These are phyloP conservation scores for Telopea speciosissima DNA, from an alignment of 177 flowering plant genomes.

Conservation along the genomic window DNA sequence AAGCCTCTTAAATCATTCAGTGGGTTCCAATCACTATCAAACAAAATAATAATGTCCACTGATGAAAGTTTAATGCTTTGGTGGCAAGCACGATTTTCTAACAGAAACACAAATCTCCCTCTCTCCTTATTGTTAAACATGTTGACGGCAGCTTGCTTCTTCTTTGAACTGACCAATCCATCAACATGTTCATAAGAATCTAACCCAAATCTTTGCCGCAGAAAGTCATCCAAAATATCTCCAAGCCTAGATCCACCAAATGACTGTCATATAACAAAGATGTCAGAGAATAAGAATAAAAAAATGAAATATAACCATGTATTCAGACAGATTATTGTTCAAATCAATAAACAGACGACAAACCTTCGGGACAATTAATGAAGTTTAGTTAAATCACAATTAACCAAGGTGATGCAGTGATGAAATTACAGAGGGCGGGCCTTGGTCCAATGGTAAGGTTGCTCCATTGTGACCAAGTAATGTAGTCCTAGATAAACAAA, in stretches of 20 bases:
- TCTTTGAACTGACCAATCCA: slow-evolving; percentile 27
- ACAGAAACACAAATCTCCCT: slow-evolving; percentile 65
- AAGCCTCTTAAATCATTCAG: slow-evolving; percentile 59
- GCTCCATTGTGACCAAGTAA: too few relatives aligned
- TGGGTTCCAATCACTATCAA: slow-evolving; percentile 80
- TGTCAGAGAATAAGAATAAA: too few relatives aligned
- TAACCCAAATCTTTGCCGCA: slow-evolving; percentile 65
- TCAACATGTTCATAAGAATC: slow-evolving; percentile 86
- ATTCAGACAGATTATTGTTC: too few relatives aligned
- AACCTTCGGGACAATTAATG: too few relatives aligned
- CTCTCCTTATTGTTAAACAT: slow-evolving; percentile 57
- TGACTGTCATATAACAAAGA: slow-evolving; percentile 37
- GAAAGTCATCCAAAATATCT: slow-evolving; percentile 73
- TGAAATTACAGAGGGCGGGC: too few relatives aligned
- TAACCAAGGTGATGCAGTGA: too few relatives aligned
- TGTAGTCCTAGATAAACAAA: too few relatives aligned
- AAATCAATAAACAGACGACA: too few relatives aligned
- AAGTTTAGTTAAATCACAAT: too few relatives aligned
- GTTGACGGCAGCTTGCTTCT: slow-evolving; percentile 53
- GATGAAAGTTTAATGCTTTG: slow-evolving; percentile 65
- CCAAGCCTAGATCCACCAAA: slow-evolving; percentile 56
- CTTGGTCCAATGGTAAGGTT: too few relatives aligned
- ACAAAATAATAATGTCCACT: slow-evolving; percentile 62
- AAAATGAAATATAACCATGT: too few relatives aligned
- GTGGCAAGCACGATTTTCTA: slow-evolving; percentile 79